Base-by-base conservation (phyloP, 306 rosid genomes). In the Herpetospermum pedunculosum region DNA sequence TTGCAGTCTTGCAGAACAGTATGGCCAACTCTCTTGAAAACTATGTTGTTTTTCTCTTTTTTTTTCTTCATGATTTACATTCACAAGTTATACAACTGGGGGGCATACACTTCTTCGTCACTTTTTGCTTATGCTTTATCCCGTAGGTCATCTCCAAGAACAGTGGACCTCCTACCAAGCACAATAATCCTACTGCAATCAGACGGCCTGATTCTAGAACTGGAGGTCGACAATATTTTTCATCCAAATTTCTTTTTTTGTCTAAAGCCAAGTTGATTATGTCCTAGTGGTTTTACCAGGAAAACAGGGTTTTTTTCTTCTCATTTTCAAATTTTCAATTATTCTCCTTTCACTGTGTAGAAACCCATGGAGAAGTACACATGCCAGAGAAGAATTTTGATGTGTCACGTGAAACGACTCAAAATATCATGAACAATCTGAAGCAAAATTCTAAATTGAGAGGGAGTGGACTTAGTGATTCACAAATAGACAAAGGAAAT, bases 131-230 rank as follows among this genome's bases (percentile, higher is more conserved):
- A 7, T 55, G 77, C 81, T 76, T 28, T 76, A 50, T 43, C 75
- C 52, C 58, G 59, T 80, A 93, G 97, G 88, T 91, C 23, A 89
- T 93, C 74, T 80, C 88, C 49, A 91, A 87, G 89, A 92, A 88
- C 75, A 54, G 85, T 70, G 88, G 81, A 26, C 82, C 86, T 84
- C 75, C 84, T 43, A 68, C 76, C 40, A 65, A 78, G 72, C 81
- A 64, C 23, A 68, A 62, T 35, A 18, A 47, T 62, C 65, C 85
- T 12, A 74, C 80, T 34, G 35, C 78, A 41, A 62, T 40, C 59
- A 73, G 59, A 74, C 72, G 19, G 53, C 49, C 78, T 46, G 72
- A 82, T 68, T 75, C 86, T 65, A 52, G 3, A 67, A 23, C 62
- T 59, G 88, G 96, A 90, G 77, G 62, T 65, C 62, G 50, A 25